Conservation (phyloP, 495 filamentous ascomycete species). For the Penicillium cinerascens region DNA sequence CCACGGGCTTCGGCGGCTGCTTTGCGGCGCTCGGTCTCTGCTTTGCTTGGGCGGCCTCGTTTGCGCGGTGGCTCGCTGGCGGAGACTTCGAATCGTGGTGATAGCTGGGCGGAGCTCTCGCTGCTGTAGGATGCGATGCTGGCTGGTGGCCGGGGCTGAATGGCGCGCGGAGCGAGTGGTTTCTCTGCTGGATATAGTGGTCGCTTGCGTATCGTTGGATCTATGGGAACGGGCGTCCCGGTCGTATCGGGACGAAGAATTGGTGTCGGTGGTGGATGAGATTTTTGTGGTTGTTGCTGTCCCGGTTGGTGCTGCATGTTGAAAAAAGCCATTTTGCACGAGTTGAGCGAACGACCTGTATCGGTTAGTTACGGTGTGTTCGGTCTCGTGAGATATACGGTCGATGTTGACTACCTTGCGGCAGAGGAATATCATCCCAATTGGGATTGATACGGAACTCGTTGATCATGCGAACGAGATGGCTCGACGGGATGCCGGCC, state of each 20-base stretch:
- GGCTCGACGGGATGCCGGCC: constrained; percentile 45
- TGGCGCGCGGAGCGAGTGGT: constrained; percentile 35
- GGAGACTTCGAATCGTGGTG: constrained; percentile 28
- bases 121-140: constrained; percentile 37
- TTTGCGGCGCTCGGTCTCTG: constrained; percentile 50
- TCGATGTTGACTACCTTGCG: constrained; percentile 39
- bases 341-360: constrained; percentile 43
- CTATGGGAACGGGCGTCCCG: constrained; percentile 21
- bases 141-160: constrained; percentile 39
- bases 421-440: constrained; percentile 58
- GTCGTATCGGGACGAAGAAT: constrained; percentile 19
- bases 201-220: constrained; percentile 33
- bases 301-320: constrained; percentile 40
- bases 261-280: constrained; percentile 3
- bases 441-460: constrained; percentile 46
- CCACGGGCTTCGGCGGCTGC: constrained; percentile 50
- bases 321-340: constrained; percentile 38
- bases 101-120: constrained; percentile 40
- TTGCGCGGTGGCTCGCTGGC: constrained; percentile 49
- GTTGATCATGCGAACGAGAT: constrained; percentile 49
- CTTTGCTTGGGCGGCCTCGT: constrained; percentile 58
- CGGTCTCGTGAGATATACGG: too few relatives aligned
- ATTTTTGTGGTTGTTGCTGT: not conserved
- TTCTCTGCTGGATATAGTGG: constrained; percentile 34
- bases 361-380: not conserved